Conservation (phyloP, 1,139 yeast species). For the Nakaseomyces bracarensis region DNA sequence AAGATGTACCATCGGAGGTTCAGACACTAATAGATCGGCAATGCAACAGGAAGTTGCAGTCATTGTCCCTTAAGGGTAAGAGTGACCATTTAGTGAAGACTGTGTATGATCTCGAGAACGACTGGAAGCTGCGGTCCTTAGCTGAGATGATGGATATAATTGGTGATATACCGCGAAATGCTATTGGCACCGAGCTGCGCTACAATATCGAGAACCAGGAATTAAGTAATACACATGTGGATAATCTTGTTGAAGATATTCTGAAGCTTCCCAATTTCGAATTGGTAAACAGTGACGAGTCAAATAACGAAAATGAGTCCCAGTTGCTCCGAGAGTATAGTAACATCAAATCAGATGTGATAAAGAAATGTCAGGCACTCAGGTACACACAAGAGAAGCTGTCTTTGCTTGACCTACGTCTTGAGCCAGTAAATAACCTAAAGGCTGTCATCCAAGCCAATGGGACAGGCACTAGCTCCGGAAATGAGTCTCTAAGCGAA, state of each 20-base stretch:
- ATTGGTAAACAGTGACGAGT: slow-evolving; percentile 10
- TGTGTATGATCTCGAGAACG: slow-evolving; percentile 15
- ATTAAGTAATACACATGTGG: slow-evolving; percentile 12
- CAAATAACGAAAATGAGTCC: slow-evolving; percentile 8
- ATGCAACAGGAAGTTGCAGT: not conserved
- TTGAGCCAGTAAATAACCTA: slow-evolving; percentile 10
- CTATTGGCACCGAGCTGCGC: slow-evolving; percentile 17
- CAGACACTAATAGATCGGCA: not conserved
- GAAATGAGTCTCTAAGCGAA: slow-evolving; percentile 3
- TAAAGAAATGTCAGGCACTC: slow-evolving; percentile 17
- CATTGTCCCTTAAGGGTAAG: not conserved
- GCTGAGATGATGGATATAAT: slow-evolving; percentile 16
- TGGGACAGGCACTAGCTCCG: too few relatives aligned
- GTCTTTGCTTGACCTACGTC: slow-evolving; percentile 9
- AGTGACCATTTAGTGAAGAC: slow-evolving; percentile 1
- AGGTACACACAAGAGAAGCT: slow-evolving; percentile 12
- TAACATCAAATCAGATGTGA: slow-evolving; percentile 15
- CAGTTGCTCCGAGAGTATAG: slow-evolving; percentile 20
- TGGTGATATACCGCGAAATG: slow-evolving; percentile 21
- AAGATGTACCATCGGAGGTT: not conserved
- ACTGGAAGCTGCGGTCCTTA: slow-evolving; percentile 15
- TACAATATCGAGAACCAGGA: slow-evolving; percentile 9
- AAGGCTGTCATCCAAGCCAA: slow-evolving; percentile 6
- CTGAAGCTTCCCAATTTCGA: slow-evolving; percentile 19
- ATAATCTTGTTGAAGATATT: slow-evolving; percentile 19